Evolutionary conservation across 202 grass and related monocot species (phyloP).

Genomic region (Digitaria exilis): DNA sequence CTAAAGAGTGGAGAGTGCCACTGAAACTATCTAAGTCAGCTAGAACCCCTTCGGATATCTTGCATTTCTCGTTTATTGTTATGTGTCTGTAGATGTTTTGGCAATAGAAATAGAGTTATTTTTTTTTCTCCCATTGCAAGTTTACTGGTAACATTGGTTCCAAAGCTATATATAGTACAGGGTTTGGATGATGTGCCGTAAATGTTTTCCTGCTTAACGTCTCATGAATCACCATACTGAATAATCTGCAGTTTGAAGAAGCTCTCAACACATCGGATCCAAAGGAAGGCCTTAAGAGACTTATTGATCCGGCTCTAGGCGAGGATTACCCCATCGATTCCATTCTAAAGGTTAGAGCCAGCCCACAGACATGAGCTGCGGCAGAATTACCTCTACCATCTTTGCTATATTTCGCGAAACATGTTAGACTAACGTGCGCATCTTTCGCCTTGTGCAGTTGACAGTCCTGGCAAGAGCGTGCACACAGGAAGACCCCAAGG

Average conservation of each 20-base stretch:
- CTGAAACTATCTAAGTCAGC: too few relatives aligned
- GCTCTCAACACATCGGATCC: conserved; percentile 57
- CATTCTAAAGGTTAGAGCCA: conserved; percentile 58
- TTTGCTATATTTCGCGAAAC: not conserved
- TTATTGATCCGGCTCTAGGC: conserved; percentile 73
- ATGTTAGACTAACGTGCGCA: not conserved
- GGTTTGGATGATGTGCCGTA: not conserved
- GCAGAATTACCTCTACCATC: not conserved
- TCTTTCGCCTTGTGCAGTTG: conserved; percentile 44
- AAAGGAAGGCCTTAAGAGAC: conserved; percentile 58
- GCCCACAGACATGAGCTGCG: not conserved
- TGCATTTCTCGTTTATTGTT: not conserved
- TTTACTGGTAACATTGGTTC: not conserved
- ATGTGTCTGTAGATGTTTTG: not conserved
- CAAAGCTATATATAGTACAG: not conserved
- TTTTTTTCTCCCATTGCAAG: too few relatives aligned
- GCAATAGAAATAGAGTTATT: not conserved
- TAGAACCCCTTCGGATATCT: too few relatives aligned
- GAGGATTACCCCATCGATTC: conserved; percentile 69
- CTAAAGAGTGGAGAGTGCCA: too few relatives aligned
- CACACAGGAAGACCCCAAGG: conserved; percentile 72
- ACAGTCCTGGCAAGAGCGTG: conserved; percentile 75
- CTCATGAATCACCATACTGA: not conserved
- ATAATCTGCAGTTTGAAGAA: conserved; percentile 77
- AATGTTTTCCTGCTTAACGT: conserved; percentile 11